Conservation (phyloP, 1,284 basidiomycete genomes). For the Fomes fomentarius region DNA sequence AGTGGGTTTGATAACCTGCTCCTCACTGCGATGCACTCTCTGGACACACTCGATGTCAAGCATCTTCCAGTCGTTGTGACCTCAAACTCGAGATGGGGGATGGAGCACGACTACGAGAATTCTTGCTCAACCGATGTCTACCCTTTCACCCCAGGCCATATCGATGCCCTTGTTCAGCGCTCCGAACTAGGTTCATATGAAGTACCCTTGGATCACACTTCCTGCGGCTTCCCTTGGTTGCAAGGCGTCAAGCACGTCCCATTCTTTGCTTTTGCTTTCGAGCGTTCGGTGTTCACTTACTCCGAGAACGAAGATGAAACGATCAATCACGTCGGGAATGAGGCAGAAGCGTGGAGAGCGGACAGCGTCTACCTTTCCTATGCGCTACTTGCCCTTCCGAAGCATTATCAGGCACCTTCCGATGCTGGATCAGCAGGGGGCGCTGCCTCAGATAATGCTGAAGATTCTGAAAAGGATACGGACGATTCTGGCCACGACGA, state of each 20-base stretch:
- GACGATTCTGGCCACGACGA: no score
- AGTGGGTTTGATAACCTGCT: constrained; percentile 32
- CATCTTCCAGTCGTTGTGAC: constrained; percentile 31
- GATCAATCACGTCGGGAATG: constrained; percentile 30
- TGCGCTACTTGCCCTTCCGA: constrained; percentile 25
- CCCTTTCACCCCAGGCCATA: constrained; percentile 32
- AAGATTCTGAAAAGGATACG: no score
- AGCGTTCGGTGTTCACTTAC: constrained; percentile 18
- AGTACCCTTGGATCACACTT: not conserved
- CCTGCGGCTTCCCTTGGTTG: constrained; percentile 12
- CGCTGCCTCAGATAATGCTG: no score
- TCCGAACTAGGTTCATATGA: not conserved
- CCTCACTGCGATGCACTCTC: constrained; percentile 24
- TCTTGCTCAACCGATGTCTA: constrained; percentile 19
- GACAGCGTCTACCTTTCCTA: constrained; percentile 36
- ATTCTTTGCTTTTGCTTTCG: constrained; percentile 28
- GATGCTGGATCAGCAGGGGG: no score
- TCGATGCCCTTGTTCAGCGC: constrained; percentile 20
- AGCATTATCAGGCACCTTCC: no score
- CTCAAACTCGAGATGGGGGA: constrained; percentile 3
- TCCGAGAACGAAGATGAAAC: constrained; percentile 17
- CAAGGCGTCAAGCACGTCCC: constrained; percentile 24
- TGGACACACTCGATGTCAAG: constrained; percentile 21
- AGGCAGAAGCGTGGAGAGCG: constrained; percentile 28
- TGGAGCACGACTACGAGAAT: constrained; percentile 1